phyloP scores from a whole-genome alignment of 2,329 filamentous ascomycete species.

The Epicoccum nigrum region DNA sequence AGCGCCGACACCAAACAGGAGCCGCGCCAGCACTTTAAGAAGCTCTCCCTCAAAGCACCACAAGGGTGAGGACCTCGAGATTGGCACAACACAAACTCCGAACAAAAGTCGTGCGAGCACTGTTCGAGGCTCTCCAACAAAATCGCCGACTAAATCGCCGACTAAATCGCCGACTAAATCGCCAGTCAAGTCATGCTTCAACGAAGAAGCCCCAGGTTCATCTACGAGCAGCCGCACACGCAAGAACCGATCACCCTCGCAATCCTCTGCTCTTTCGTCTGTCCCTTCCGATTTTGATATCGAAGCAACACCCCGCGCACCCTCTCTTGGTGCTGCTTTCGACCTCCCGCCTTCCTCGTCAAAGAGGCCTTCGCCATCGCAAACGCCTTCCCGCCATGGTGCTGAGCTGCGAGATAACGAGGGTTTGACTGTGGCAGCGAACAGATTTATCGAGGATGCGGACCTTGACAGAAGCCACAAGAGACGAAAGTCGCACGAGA shows the following conservation, averaged over 20 bases:
- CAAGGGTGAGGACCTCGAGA: conserved; percentile 4
- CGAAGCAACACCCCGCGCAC: conserved; percentile 23
- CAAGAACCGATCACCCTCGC: conserved; percentile 38
- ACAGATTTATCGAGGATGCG: conserved; percentile 40
- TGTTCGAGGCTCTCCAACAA: conserved; percentile 4
- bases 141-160: conserved; percentile 30
- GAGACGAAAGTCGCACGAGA: conserved; percentile 30
- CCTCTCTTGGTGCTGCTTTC: conserved; percentile 18
- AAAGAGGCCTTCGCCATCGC: conserved; percentile 26
- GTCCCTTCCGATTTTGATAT: conserved; percentile 18
- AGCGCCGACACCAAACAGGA: conserved; percentile 7
- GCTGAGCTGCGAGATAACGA: conserved; percentile 46
- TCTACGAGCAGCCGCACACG: conserved; percentile 33
- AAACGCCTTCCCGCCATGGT: conserved; percentile 21
- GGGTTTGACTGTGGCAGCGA: conserved; percentile 46
- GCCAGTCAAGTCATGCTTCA: conserved; percentile 23
- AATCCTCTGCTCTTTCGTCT: conserved; percentile 33
- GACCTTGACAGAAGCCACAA: conserved; percentile 30
- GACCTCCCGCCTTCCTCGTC: conserved; percentile 25
- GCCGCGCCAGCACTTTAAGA: conserved; percentile 32
- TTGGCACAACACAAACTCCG: conserved; percentile 11
- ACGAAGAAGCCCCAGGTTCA: conserved; percentile 33
- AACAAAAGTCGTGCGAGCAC: conserved; percentile 10
- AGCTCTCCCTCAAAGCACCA: conserved; percentile 34
- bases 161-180: conserved; percentile 26